These are phyloP conservation scores for Lunularia cruciata DNA, from an alignment of 225 moss, liverwort and hornwort genomes.

Conservation along the genomic window DNA sequence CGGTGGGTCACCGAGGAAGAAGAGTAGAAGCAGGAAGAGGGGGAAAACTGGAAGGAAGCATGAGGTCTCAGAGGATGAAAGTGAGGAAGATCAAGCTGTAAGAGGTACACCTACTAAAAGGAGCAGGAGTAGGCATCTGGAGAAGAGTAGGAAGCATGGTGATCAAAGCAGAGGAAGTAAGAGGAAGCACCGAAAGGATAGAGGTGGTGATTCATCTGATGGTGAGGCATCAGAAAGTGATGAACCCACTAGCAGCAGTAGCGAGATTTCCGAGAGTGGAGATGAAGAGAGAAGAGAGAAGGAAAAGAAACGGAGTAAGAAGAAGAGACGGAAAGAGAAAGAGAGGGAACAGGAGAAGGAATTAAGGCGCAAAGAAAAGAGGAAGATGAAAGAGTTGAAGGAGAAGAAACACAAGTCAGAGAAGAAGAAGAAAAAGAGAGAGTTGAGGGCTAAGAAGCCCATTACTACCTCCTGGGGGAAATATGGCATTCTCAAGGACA, in stretches of 20 bases:
- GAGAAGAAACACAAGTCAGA: slow-evolving; percentile 65
- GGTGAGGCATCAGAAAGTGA: slow-evolving; percentile 31
- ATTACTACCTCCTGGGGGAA: slow-evolving; percentile 96
- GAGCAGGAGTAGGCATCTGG: slow-evolving; percentile 17
- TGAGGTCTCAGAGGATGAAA: slow-evolving; percentile 7
- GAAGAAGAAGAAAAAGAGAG: slow-evolving; percentile 86
- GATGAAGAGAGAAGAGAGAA: slow-evolving; percentile 33
- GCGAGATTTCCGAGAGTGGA: slow-evolving; percentile 36
- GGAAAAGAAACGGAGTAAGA: slow-evolving; percentile 34
- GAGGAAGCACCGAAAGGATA: slow-evolving; percentile 27
- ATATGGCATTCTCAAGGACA: slow-evolving; percentile 91
- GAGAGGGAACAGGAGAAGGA: slow-evolving; percentile 30
- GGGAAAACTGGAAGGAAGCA: not conserved
- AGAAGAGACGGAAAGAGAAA: slow-evolving; percentile 33
- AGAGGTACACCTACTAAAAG: slow-evolving; percentile 3
- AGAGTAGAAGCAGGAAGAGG: not conserved
- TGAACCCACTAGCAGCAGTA: slow-evolving; percentile 26
- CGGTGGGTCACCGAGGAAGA: not conserved
- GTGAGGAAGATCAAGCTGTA: slow-evolving; percentile 25
- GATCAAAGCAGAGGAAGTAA: slow-evolving; percentile 24
- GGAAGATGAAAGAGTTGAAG: slow-evolving; percentile 61
- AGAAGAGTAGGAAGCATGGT: slow-evolving; percentile 27
- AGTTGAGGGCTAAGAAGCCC: slow-evolving; percentile 77
- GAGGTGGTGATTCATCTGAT: not conserved
- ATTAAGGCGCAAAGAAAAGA: slow-evolving; percentile 51